Evolutionary conservation across 225 moss, liverwort and hornwort species (phyloP).

Genomic region (Neckera pumila): DNA sequence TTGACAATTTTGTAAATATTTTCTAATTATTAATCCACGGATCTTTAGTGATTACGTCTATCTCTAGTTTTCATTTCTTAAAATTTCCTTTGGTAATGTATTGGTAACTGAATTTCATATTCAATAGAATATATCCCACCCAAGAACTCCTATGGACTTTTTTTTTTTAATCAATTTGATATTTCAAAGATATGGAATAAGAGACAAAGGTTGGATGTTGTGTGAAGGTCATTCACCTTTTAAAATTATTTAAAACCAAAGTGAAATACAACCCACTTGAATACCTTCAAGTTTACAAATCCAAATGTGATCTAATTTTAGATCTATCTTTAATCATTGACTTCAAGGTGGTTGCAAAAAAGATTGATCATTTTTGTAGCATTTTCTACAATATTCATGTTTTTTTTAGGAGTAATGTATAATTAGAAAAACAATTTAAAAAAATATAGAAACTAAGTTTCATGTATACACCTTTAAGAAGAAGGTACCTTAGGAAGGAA

Average conservation of each 20-base stretch:
- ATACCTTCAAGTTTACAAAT: rapidly evolving
- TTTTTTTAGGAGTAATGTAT: no score
- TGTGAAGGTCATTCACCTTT: not conserved
- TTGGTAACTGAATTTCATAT: not conserved
- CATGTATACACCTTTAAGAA: no score
- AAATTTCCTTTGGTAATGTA: not conserved
- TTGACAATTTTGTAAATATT: rapidly evolving
- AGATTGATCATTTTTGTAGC: no score
- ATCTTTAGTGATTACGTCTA: not conserved
- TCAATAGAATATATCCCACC: not conserved
- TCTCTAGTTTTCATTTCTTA: not conserved
- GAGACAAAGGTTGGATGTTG: not conserved
- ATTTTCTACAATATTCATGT: no score
- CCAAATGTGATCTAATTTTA: not conserved
- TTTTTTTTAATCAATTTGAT: not conserved
- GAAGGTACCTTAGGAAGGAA: no score
- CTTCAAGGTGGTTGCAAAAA: no score
- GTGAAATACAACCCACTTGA: not conserved
- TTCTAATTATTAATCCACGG: rapidly evolving
- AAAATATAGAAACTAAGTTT: no score
- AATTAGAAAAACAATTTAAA: no score
- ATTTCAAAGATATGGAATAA: not conserved
- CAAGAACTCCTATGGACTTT: not conserved
- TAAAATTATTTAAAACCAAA: not conserved
- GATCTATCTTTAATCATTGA: not conserved